Base-by-base conservation (phyloP, 139 green algal genomes). In the Chlamydomonas urium region DNA sequence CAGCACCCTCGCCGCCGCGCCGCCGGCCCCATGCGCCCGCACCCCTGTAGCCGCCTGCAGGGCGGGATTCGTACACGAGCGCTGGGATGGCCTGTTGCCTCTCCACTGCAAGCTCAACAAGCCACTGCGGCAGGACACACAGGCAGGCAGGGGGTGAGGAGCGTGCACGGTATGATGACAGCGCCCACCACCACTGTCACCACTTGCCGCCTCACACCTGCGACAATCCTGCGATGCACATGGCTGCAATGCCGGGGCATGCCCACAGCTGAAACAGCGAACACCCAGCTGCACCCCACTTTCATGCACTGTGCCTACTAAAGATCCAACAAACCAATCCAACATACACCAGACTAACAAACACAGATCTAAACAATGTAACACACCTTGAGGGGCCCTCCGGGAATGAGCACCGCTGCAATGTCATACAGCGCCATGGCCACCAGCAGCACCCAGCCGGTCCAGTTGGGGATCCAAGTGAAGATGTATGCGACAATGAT, bases 381-480 rank as follows among this genome's bases (percentile, higher is more conserved):
- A 63, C 23, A 2, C 50, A 88, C 85, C 79, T 88, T 88, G 53
- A 96, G 79, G 0, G 94, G 94, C 0, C 94, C 94, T 17, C 86
- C 87, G 4, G 93, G 93, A 0, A 86, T 78, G 31, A 99, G 89
- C 69, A 99, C 95, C 3, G 95, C 94, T 29, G 72, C 85, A 3
- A 99, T 80, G 74, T 99, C 95, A 69, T 99, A 99, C 10, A 97
- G 28, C 0, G 93, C 90, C 93, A 99, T 98, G 47, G 87, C 81
- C 0, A 88, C 60, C 21, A 99, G 85, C 72, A 99, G 80, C 50
- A 94, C 72, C 95, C 95, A 99, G 31, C 89, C 56, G 24, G 92
- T 98, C 95, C 95, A 99, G 71, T 97, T 91, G 0, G 95, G 91
- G 2, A 98, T 92, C 71, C 83, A 90, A 8, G 93, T 98, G 87